Percentiles rank a stretch among this genome's conserved stretches.
These are phyloP conservation scores for Ascochyta viciae-villosae DNA, from an alignment of 2,329 filamentous ascomycete genomes.

Conservation along the genomic window DNA sequence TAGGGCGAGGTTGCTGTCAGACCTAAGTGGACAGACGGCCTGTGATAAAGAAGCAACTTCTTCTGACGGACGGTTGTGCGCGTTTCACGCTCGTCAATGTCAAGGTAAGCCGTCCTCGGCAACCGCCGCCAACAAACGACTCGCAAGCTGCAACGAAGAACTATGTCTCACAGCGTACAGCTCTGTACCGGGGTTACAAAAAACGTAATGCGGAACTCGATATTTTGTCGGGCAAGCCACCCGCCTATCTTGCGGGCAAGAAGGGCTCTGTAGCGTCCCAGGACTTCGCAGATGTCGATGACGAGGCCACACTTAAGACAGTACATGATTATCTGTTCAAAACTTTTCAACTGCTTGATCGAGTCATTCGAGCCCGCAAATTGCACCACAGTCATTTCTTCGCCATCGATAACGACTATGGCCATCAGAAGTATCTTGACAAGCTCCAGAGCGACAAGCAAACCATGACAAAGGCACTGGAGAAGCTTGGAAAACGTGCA, in stretches of 20 bases:
- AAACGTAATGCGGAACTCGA: conserved; percentile 56
- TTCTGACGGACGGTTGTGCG: conserved; percentile 32
- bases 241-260: conserved; percentile 48
- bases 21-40: conserved; percentile 28
- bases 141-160: too few relatives aligned
- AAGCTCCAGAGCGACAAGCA: conserved; percentile 48
- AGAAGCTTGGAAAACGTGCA: conserved; percentile 53
- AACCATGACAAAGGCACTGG: conserved; percentile 50
- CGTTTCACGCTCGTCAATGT: conserved; percentile 35
- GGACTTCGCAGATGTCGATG: conserved; percentile 49
- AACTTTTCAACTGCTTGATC: conserved; percentile 48
- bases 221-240: conserved; percentile 40
- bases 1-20: conserved; percentile 31
- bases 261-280: conserved; percentile 50
- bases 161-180: conserved; percentile 7
- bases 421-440: conserved; percentile 53
- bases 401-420: conserved; percentile 53
- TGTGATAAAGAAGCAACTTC: conserved; percentile 34
- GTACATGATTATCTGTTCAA: conserved; percentile 54
- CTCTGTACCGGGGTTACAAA: conserved; percentile 59
- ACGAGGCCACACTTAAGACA: conserved; percentile 48
- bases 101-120: conserved; percentile 21
- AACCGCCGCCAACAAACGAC: neutral
- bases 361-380: conserved; percentile 53
- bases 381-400: conserved; percentile 55